Base-by-base conservation (phyloP, 805 yeast species). In the Ogataea nitratoaversa region DNA sequence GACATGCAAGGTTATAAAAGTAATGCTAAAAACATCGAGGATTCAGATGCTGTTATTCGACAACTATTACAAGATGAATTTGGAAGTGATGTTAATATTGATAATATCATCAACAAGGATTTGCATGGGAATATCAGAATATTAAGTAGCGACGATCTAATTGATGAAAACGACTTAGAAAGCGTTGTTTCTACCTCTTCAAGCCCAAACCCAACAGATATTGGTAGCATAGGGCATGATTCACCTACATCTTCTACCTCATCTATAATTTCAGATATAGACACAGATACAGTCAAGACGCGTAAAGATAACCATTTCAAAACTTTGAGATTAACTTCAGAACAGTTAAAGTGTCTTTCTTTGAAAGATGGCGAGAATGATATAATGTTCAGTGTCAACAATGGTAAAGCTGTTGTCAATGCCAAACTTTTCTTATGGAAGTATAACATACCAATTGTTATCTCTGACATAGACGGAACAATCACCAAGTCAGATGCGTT, bases 1-100 rank as follows among this genome's bases (percentile, higher is more conserved):
- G 99, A 93, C 64, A 87, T 91, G 82, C 95, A 89, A 52, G 99
- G 99, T 14, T 93, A 93, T 65, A 91, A 90, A 63, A 84, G 95
- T 25, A 88, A 82, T 52, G 84, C 81, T 37, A 79, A 81, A 49
- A 87, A 83, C 58, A 77, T 84, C 30, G 80, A 81, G 37, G 80
- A 78, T 50, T 78, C 95, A 0, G 96, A 89, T 57, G 80, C 80
- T 37, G 66, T 84, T 28, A 76, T 93, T 43, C 79, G 79, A 50
- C 80, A 82, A 49, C 68, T 90, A 31, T 68, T 91, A 37, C 68
- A 77, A 25, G 93, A 87, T 48, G 97, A 91, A 58, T 71, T 90
- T 47, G 82, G 82, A 5, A 61, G 62, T 11, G 74, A 70, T 22
- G 62, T 68, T 23, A 78, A 77, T 52, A 49, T 76, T 1, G 59